Base-by-base conservation (phyloP, 768 basidiomycete genomes). In the Lepiota venenata region DNA sequence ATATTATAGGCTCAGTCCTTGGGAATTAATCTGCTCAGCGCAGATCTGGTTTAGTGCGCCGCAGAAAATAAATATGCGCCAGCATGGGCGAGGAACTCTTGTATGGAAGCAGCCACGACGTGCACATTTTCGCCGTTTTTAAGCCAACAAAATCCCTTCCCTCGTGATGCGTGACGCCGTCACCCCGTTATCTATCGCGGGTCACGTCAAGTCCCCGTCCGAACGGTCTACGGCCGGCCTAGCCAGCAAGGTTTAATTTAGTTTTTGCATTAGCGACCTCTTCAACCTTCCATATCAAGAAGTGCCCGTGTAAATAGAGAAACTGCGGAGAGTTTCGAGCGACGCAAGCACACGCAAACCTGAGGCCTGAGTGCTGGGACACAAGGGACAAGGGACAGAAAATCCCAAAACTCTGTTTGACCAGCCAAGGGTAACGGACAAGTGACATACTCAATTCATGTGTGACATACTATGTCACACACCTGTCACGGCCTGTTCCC, bases 11-110 rank as follows among this genome's bases (percentile, higher is more conserved):
- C 35, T 38, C 45, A 46, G 12, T 20, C 36, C 52, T 54, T 54
- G 52, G 53, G 66, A 65, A 64, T 61, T 69, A 68, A 64, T 59
- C 46, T 55, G 41, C 39, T 55, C 53, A 47, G 48, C 39, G 53
- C 53, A 55, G 46, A 55, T 55, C 53, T 55, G 53, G 53, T 40
- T 55, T 55, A 55, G 53, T 48, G 46, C 53, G 53, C 53, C 46
- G 53, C 53, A 55, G 46, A 55, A 47, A 55, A 55, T 55, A 55
- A 55, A 55, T 47, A 47, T 55, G 53, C 53, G 53, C 53, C 47
- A 47, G 46, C 22, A 42, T 16, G 48, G 40, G 53, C 32, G 29
- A 55, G 45, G 53, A 55, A 55, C 46, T 55, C 53, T 48, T 41
- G 57, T 56, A 59, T 56, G 50, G 58, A 56, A 59, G 50, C 50